Conservation (phyloP, 2,329 filamentous ascomycete genomes). For the Colletotrichum coccodes region DNA sequence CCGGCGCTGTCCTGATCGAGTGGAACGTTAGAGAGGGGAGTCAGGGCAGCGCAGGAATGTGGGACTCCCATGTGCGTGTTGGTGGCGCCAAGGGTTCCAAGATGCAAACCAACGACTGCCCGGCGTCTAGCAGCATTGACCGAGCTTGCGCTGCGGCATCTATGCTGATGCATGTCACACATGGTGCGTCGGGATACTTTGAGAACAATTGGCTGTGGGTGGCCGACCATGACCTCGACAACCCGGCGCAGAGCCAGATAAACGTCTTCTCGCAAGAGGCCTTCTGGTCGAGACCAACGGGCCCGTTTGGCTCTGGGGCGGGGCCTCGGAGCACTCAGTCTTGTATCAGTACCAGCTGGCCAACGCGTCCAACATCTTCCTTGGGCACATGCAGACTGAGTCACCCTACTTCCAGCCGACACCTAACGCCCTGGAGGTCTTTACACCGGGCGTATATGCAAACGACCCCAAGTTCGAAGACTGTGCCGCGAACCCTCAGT, state of each 20-base stretch:
- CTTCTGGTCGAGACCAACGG: constrained; percentile 42
- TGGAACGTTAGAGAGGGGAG: constrained; percentile 62
- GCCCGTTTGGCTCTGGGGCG: constrained; percentile 38
- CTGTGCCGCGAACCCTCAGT: constrained; percentile 32
- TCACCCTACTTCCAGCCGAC: constrained; percentile 41
- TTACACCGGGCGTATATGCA: constrained; percentile 23
- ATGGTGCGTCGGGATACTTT: constrained; percentile 56
- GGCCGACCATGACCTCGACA: constrained; percentile 68
- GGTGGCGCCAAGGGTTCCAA: constrained; percentile 60
- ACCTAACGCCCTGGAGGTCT: constrained; percentile 36
- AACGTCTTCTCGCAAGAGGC: constrained; percentile 48
- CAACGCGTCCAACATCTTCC: constrained; percentile 56
- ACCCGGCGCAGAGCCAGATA: constrained; percentile 38
- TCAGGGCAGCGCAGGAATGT: constrained; percentile 57
- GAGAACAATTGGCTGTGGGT: constrained; percentile 73
- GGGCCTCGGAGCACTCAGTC: constrained; percentile 40
- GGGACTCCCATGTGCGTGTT: constrained; percentile 50
- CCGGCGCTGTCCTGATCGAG: constrained; percentile 67
- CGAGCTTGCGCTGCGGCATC: constrained; percentile 52
- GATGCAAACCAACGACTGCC: constrained; percentile 52
- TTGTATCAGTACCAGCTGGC: constrained; percentile 61
- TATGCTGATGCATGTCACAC: constrained; percentile 58
- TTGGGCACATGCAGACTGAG: constrained; percentile 59
- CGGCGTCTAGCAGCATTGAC: constrained; percentile 42
- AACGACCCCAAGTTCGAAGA: constrained; percentile 25